Evolutionary conservation across 306 rosid genomes (phyloP).

Genomic region (Prinsepia uniflora): DNA sequence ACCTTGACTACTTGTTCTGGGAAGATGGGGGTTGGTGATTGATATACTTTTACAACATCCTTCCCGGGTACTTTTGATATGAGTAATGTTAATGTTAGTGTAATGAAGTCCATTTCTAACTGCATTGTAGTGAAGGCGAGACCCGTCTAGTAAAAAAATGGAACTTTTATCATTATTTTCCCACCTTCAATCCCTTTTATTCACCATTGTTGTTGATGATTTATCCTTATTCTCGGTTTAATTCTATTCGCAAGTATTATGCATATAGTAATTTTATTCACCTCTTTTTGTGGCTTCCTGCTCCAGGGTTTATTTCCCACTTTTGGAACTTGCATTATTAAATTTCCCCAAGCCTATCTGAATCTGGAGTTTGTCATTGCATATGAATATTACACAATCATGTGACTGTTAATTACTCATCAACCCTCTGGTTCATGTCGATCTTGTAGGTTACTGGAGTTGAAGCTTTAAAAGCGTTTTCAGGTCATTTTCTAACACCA

Average conservation of each 20-base stretch:
- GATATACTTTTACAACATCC: not conserved
- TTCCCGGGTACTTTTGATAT: not conserved
- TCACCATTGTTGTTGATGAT: not conserved
- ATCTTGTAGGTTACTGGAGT: slow-evolving; percentile 83
- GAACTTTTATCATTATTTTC: not conserved
- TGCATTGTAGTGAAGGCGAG: not conserved
- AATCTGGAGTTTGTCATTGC: not conserved
- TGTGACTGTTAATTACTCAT: not conserved
- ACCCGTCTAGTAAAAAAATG: not conserved
- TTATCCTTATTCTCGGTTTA: not conserved
- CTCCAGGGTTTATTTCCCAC: not conserved
- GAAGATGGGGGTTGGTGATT: not conserved
- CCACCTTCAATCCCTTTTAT: not conserved
- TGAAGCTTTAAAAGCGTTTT: slow-evolving; percentile 72
- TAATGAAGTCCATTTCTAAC: not conserved
- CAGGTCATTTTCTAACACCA: slow-evolving; percentile 53
- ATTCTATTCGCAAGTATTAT: not conserved
- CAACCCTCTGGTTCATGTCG: slow-evolving; percentile 13
- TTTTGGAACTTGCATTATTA: not conserved
- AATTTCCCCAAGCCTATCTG: not conserved
- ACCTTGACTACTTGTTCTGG: not conserved
- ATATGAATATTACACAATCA: not conserved
- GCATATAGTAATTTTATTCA: not conserved
- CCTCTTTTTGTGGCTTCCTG: not conserved
- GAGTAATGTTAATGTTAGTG: not conserved